Evolutionary conservation across 1,284 basidiomycete genomes (phyloP).

Genomic region (Amylostereum areolatum): DNA sequence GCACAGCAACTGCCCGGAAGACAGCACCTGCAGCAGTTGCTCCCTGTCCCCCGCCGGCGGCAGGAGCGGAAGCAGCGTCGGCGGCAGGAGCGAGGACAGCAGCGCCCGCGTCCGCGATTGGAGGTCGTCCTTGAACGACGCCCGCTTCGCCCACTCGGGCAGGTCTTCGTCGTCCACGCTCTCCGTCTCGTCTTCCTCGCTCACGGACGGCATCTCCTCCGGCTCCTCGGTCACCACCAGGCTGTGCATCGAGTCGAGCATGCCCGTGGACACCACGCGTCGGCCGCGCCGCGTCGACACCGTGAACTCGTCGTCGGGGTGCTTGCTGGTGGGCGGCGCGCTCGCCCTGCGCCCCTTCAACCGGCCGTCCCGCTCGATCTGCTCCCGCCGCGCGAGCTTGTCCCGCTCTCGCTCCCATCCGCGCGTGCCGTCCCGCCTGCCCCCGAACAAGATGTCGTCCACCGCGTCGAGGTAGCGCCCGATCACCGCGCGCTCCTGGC

Average conservation of each 20-base stretch:
- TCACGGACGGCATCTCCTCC: conserved; percentile 41
- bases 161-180: conserved; percentile 58
- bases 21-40: conserved; percentile 50
- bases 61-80: conserved; percentile 37
- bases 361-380: conserved; percentile 20
- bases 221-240: conserved; percentile 56
- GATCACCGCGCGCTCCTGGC: conserved; percentile 52
- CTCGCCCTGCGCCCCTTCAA: conserved; percentile 46
- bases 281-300: conserved; percentile 21
- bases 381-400: conserved; percentile 34
- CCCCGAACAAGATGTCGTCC: conserved; percentile 66
- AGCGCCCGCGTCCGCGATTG: conserved; percentile 58
- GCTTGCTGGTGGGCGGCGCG: conserved; percentile 32
- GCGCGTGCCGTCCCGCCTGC: conserved; percentile 39
- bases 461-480: conserved; percentile 63
- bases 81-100: conserved; percentile 39
- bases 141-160: conserved; percentile 68
- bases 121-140: conserved; percentile 45
- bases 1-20: conserved; percentile 79
- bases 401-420: conserved; percentile 52
- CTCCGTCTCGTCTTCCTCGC: conserved; percentile 37
- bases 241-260: conserved; percentile 42
- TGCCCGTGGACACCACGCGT: conserved; percentile 49
- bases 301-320: conserved; percentile 14
- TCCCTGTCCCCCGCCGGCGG: conserved; percentile 30